A percentile compares a stretch with the other conserved stretches of the same genome.
Evolutionary conservation across 257 asterid genomes (phyloP).

Genomic region (Rehmannia glutinosa): DNA sequence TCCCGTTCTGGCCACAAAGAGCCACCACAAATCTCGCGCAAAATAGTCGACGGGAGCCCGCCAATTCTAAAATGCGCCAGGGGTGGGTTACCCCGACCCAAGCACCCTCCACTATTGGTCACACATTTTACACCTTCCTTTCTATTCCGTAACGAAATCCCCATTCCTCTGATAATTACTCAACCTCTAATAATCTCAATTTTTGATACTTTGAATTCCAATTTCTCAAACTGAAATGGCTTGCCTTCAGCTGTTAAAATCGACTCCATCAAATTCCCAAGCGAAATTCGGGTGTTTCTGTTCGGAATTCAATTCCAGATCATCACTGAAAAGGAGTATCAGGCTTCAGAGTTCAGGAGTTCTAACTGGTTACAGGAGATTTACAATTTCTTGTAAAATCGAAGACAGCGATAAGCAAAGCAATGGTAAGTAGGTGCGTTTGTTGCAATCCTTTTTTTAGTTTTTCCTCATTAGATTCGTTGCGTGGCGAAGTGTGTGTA

Average conservation of each 20-base stretch:
- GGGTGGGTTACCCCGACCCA: neutral
- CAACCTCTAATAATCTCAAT: neutral
- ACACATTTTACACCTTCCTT: constrained; percentile 14
- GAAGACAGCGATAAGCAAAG: constrained; percentile 44
- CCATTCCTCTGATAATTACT: neutral
- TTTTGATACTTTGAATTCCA: neutral
- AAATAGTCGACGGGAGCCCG: constrained; percentile 7
- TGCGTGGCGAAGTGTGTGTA: too few relatives aligned
- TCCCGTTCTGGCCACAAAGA: constrained; percentile 28
- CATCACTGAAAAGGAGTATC: constrained; percentile 19
- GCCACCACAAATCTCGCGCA: constrained; percentile 42
- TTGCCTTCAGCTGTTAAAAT: constrained; percentile 54
- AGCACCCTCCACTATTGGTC: constrained; percentile 23
- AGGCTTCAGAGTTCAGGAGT: constrained; percentile 32
- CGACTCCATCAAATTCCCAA: constrained; percentile 37
- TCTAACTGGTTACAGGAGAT: constrained; percentile 20
- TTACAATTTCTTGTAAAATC: constrained; percentile 48
- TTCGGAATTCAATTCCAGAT: constrained; percentile 19
- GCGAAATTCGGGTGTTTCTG: constrained; percentile 32
- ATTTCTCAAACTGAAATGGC: constrained; percentile 37
- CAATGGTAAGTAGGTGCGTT: constrained; percentile 35
- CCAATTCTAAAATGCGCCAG: constrained; percentile 40
- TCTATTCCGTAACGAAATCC: constrained; percentile 2
- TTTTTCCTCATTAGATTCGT: too few relatives aligned
- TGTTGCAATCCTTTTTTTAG: too few relatives aligned